Percentiles rank a stretch among this genome's conserved stretches.
Evolutionary conservation across 257 asterid genomes (phyloP).

Genomic region (Pogostemon cablin): DNA sequence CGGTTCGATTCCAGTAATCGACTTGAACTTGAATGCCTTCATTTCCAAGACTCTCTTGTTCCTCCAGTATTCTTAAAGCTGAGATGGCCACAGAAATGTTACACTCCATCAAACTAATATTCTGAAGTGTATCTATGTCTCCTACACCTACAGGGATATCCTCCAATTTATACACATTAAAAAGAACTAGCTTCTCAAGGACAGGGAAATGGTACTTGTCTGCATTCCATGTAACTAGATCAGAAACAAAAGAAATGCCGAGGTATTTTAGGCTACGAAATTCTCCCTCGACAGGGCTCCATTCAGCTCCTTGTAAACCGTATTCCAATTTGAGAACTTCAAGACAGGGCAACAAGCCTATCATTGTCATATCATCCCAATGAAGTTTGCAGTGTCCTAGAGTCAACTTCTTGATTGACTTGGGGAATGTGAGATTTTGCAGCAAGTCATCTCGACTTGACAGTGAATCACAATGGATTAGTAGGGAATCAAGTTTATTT

Average conservation of each 20-base stretch:
- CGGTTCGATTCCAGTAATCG: too few relatives aligned
- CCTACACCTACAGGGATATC: conserved; percentile 11
- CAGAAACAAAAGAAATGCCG: not conserved
- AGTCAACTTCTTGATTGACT: conserved; percentile 5
- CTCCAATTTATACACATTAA: not conserved
- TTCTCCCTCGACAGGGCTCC: not conserved
- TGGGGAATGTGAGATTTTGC: conserved; percentile 6
- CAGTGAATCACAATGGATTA: not conserved
- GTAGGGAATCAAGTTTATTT: not conserved
- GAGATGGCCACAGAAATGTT: not conserved
- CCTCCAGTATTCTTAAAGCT: not conserved
- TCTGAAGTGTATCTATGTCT: not conserved
- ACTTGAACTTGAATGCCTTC: not conserved
- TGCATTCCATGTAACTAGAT: not conserved
- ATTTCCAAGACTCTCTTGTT: not conserved
- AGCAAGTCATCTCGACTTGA: not conserved
- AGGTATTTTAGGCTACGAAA: conserved; percentile 8
- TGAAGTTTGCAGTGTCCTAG: not conserved
- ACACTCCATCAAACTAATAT: not conserved
- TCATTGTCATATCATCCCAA: conserved; percentile 30
- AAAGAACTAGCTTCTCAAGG: not conserved
- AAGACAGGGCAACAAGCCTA: conserved; percentile 13
- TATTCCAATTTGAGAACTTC: conserved; percentile 10
- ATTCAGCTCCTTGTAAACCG: not conserved
- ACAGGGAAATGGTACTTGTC: not conserved